phyloP scores from a whole-genome alignment of 495 filamentous ascomycete species.

The Trichocladium uniseriatum region DNA sequence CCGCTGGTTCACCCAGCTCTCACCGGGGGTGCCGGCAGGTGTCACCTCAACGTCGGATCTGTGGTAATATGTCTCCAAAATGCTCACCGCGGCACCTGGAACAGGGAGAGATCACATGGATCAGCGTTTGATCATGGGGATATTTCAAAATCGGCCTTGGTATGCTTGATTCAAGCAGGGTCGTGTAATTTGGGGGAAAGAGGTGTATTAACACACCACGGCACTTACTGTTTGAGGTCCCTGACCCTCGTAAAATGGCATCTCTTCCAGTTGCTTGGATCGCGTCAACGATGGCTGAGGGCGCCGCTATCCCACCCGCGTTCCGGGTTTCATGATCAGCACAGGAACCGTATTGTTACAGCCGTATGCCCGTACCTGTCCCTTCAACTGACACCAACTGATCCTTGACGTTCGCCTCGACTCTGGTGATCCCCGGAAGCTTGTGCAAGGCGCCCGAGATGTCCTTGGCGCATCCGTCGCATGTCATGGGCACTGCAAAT shows the following conservation, averaged over 20 bases:
- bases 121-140: slow-evolving; percentile 3
- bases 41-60: slow-evolving; percentile 18
- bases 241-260: slow-evolving; percentile 87
- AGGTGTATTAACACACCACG: not conserved
- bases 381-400: slow-evolving; percentile 63
- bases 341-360: not conserved
- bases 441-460: slow-evolving; percentile 66
- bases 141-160: too few species aligned
- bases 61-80: slow-evolving; percentile 78
- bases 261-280: slow-evolving; percentile 87
- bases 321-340: slow-evolving; percentile 1
- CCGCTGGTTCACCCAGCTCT: slow-evolving; percentile 25
- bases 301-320: slow-evolving; percentile 47
- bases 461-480: slow-evolving; percentile 76
- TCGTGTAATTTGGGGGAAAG: too few species aligned
- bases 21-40: slow-evolving; percentile 9
- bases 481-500: slow-evolving; percentile 90
- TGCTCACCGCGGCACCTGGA: slow-evolving; percentile 84
- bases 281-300: slow-evolving; percentile 76
- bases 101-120: not conserved
- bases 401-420: slow-evolving; percentile 54
- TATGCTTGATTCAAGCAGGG: too few species aligned
- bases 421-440: slow-evolving; percentile 60
- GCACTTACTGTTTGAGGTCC: slow-evolving; percentile 67
- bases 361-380: slow-evolving; percentile 40